Conservation (phyloP, 768 basidiomycete species). For the Strobilomyces confusus region DNA sequence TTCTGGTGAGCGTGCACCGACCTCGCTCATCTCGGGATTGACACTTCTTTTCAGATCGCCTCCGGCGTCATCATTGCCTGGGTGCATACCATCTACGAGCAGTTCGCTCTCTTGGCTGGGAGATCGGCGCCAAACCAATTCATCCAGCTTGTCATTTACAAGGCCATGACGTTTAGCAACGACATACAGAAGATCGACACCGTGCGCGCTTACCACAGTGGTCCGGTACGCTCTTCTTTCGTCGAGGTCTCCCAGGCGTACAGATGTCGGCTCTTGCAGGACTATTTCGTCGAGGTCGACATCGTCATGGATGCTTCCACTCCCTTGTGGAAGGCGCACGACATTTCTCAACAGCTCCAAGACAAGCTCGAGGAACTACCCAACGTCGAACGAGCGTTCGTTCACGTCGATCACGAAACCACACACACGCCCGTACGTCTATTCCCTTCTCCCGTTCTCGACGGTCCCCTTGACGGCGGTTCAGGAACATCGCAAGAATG, state of each 20-base stretch:
- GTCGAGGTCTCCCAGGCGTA: not conserved
- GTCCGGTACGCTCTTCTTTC: constrained; percentile 47
- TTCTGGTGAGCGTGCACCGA: constrained; percentile 50
- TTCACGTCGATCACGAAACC: constrained; percentile 93
- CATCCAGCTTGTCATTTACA: constrained; percentile 88
- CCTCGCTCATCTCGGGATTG: not conserved
- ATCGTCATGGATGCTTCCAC: constrained; percentile 89
- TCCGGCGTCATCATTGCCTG: constrained; percentile 77
- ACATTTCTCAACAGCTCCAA: constrained; percentile 77
- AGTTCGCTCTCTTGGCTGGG: constrained; percentile 87
- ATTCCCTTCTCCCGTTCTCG: not conserved
- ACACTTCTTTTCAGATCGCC: constrained; percentile 51
- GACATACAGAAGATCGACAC: constrained; percentile 88
- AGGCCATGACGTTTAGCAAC: constrained; percentile 79
- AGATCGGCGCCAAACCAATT: constrained; percentile 91
- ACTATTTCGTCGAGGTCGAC: constrained; percentile 94
- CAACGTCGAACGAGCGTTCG: constrained; percentile 89
- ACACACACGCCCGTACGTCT: constrained; percentile 63
- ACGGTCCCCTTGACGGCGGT: not conserved
- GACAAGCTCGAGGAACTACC: constrained; percentile 88
- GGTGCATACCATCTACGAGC: constrained; percentile 67
- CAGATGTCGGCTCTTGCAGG: constrained; percentile 36
- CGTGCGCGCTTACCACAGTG: constrained; percentile 90
- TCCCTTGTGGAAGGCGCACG: constrained; percentile 86
- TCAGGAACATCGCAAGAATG: constrained; percentile 39